Evolutionary conservation across 192 early-diverging fungal genomes (phyloP), one percentile per base, ranked within the genome.

Genomic region (Irineochytrium annulatum): DNA sequence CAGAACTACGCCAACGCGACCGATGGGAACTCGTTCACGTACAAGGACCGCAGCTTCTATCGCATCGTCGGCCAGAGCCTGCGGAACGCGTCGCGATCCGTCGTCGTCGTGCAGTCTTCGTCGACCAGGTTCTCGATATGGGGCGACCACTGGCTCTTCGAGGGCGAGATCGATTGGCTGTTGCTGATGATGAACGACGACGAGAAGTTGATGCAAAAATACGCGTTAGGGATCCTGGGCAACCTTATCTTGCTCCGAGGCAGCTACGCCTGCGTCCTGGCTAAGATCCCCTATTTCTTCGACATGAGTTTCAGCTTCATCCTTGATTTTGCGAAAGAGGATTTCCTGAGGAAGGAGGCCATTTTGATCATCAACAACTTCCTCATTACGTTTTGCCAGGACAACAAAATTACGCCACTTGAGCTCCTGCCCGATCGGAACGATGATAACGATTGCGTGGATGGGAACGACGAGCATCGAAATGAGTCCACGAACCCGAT

Each of bases 131-230:
- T 53, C 27, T 62, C 29, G 55, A n/a, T 44, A 17, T 76, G 70
- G 70, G 72, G 72, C 20, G 57, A 62, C 32, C 69, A 72, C 45
- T 77, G 76, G 76, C 51, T 76, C 5, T 43, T 63, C 32, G 61
- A 77, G 29, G 65, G 59, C 6, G 58, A 71, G 16, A 32, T 77
- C 4, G 66, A 66, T 14, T 77, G 73, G 72, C 49, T 77, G 24
- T 27, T 65, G 16, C 27, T 20, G 2, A 34, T 76, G 19, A 29
- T 77, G 30, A 57, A 74, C 35, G 73, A 77, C 41, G 65, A 71
- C 20, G 65, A 73, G 43, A 8, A 24, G 4, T 37, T 44, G 8
- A 37, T 76, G 17, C 69, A 76, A 60, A 71, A 72, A 54, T 48
- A 30, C 33, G 76, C 58, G 6, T 37, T 77, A 20, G 76, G 76